Conservation (phyloP, 306 rosid genomes). For the Sicyos baderoa region DNA sequence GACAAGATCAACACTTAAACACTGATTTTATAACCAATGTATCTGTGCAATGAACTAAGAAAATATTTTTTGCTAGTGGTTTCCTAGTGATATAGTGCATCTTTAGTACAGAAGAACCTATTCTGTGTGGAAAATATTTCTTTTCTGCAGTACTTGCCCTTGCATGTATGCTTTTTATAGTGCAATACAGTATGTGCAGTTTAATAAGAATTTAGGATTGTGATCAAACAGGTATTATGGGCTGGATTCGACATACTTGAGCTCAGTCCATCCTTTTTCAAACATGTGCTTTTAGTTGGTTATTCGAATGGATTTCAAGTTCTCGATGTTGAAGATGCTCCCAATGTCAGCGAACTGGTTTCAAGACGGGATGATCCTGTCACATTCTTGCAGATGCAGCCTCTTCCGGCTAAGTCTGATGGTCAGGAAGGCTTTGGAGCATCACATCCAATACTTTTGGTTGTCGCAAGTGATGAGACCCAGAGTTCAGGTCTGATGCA, state of each 20-base stretch:
- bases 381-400: constrained; percentile 89
- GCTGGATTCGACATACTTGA: constrained; percentile 78
- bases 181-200: not conserved
- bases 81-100: not conserved
- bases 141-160: not conserved
- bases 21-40: too few species aligned
- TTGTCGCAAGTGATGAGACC: constrained; percentile 77
- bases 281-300: constrained; percentile 69
- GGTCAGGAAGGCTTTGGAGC: constrained; percentile 63
- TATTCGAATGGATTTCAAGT: constrained; percentile 94
- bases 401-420: constrained; percentile 51
- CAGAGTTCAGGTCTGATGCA: constrained; percentile 62
- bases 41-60: not conserved
- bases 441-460: constrained; percentile 87
- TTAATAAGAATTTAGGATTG: not conserved
- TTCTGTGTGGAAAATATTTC: not conserved
- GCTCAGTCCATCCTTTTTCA: constrained; percentile 51
- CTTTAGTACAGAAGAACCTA: not conserved
- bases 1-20: too few species aligned
- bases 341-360: constrained; percentile 62
- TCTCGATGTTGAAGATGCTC: constrained; percentile 80
- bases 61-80: not conserved
- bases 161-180: not conserved
- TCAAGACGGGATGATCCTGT: constrained; percentile 90
- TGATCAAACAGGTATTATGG: constrained; percentile 72